phyloP scores from a whole-genome alignment of 2,329 filamentous ascomycete species.

The Rhynchosporium agropyri region DNA sequence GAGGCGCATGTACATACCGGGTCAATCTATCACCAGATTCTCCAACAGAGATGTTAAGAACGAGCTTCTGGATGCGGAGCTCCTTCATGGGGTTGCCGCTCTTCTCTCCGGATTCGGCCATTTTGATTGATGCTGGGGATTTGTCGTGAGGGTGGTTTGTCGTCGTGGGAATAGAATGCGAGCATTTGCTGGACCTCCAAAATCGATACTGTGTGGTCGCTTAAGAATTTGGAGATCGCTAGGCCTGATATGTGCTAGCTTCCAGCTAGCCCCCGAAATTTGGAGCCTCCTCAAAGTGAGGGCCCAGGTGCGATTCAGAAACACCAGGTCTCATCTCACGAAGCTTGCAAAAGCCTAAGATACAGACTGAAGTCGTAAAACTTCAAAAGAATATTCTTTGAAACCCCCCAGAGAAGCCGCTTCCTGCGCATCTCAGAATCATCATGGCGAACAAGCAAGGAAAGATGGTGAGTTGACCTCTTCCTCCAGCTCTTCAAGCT shows the following conservation, averaged over 20 bases:
- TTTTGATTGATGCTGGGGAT: constrained; percentile 38
- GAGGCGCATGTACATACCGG: too few relatives aligned
- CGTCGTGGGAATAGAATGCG: constrained; percentile 20
- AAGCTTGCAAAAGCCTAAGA: constrained; percentile 38
- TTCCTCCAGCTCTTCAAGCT: constrained; percentile 46
- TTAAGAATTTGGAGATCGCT: constrained; percentile 14
- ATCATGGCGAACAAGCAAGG: constrained; percentile 91
- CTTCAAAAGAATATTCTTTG: constrained; percentile 44
- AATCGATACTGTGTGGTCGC: constrained; percentile 22
- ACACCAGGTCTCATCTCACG: constrained; percentile 31
- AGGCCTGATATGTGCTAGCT: constrained; percentile 11
- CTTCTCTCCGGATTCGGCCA: constrained; percentile 76
- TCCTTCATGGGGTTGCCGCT: constrained; percentile 98
- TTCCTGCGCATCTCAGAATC: constrained; percentile 44
- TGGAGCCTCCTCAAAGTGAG: constrained; percentile 16
- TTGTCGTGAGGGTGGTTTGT: constrained; percentile 30
- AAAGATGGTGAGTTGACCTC: constrained; percentile 84
- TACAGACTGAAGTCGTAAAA: constrained; percentile 39
- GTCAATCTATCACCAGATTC: constrained; percentile 82
- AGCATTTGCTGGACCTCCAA: constrained; percentile 30
- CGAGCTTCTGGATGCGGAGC: constrained; percentile 98
- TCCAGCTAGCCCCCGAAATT: constrained; percentile 22
- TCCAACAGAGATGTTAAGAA: constrained; percentile 99
- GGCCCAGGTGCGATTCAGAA: constrained; percentile 19
- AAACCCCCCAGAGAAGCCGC: constrained; percentile 43